Conservation (phyloP, 306 rosid species). For the Parietaria judaica region DNA sequence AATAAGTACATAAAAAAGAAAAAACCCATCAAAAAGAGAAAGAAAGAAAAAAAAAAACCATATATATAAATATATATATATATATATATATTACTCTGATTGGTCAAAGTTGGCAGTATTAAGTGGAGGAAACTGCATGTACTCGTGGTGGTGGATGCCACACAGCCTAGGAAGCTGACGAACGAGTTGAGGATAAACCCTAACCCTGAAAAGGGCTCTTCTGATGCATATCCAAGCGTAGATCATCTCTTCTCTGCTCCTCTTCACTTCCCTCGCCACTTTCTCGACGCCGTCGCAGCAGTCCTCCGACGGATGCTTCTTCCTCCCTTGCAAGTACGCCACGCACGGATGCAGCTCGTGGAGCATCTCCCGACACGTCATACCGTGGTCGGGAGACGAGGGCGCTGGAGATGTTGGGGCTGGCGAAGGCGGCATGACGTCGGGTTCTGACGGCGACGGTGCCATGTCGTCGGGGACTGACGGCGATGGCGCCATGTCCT, state of each 20-base stretch:
- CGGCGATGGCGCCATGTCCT: no score
- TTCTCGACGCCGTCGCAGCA: background rate
- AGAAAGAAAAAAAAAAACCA: no score
- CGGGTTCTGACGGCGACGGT: no score
- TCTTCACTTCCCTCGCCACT: background rate
- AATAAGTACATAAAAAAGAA: no score
- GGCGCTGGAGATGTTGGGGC: no score
- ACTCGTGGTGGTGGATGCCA: background rate
- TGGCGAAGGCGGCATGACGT: no score
- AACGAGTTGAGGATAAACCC: background rate
- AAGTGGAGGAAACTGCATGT: background rate
- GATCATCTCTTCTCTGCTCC: background rate
- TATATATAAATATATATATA: background rate
- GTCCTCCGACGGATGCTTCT: background rate
- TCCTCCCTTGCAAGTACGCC: background rate
- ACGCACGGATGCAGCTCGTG: constrained; percentile 3
- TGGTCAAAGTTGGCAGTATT: background rate
- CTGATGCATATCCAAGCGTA: background rate
- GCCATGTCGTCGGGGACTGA: no score
- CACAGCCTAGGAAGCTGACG: background rate
- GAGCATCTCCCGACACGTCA: no score
- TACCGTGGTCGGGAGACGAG: no score
- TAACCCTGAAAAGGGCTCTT: background rate
- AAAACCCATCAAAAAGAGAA: no score
- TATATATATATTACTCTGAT: background rate